Conservation (phyloP, 2,329 filamentous ascomycete genomes). For the Ceratocystis lukuohia region DNA sequence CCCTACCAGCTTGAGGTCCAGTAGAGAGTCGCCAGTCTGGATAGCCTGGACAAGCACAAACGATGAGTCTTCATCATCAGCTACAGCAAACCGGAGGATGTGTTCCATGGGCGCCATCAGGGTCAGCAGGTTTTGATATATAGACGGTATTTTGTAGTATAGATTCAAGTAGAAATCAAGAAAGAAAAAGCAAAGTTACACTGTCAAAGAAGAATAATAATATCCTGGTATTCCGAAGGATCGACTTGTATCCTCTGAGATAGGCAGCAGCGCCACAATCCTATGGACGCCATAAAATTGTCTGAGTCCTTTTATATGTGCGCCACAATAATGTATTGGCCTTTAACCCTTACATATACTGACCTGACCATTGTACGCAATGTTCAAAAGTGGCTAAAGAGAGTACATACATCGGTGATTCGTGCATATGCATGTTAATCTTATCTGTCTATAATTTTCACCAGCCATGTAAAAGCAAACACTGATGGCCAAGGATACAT, state of each 20-base stretch:
- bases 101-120: neutral
- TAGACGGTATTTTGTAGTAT: too few relatives aligned
- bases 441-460: neutral
- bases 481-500: neutral
- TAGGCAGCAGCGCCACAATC: slow-evolving; percentile 15
- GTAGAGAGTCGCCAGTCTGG: slow-evolving; percentile 35
- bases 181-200: neutral
- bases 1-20: slow-evolving; percentile 54
- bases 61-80: slow-evolving; percentile 33
- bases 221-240: neutral
- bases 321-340: neutral
- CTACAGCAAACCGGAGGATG: slow-evolving; percentile 47
- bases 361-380: neutral
- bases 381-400: slow-evolving; percentile 3
- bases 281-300: too few relatives aligned
- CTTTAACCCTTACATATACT: neutral
- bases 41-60: slow-evolving; percentile 50
- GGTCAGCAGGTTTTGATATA: neutral
- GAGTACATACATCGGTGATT: neutral
- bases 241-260: neutral
- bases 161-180: neutral
- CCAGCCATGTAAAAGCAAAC: neutral
- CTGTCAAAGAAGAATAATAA: too few relatives aligned
- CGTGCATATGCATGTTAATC: neutral
- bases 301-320: neutral